phyloP scores from a whole-genome alignment of 176 grass and related monocot species.

The Tuctoria greenei region DNA sequence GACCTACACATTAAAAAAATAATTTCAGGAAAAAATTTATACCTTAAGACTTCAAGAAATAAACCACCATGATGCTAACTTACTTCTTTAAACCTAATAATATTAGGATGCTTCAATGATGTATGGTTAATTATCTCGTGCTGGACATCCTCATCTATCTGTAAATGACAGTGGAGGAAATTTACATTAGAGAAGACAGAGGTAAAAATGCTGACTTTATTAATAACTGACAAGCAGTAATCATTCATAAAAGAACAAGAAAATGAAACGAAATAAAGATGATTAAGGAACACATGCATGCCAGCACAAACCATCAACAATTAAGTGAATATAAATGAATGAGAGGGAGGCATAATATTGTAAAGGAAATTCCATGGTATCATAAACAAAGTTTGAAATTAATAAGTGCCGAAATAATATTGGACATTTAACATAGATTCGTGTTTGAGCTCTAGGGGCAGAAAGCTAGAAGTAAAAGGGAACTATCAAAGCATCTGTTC shows the following conservation, averaged over 20 bases:
- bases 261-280: not conserved
- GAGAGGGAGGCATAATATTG: not conserved
- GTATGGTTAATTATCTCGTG: slow-evolving; percentile 99
- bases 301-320: not conserved
- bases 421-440: too few relatives aligned
- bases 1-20: too few relatives aligned
- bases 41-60: too few relatives aligned
- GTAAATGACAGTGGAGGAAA: slow-evolving; percentile 40
- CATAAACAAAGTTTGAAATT: too few relatives aligned
- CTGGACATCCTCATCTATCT: slow-evolving; percentile 99
- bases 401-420: too few relatives aligned
- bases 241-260: not conserved
- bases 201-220: not conserved
- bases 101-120: slow-evolving; percentile 93
- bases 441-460: too few relatives aligned
- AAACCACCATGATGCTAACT: too few relatives aligned
- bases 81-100: too few relatives aligned
- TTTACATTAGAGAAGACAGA: slow-evolving; percentile 32
- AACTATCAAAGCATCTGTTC: too few relatives aligned
- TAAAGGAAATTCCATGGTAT: not conserved
- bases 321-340: slow-evolving; percentile 18
- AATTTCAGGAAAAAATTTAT: too few relatives aligned
- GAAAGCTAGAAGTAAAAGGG: too few relatives aligned
- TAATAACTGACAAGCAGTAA: not conserved
- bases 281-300: slow-evolving; percentile 8